Base-by-base conservation (phyloP, 495 filamentous ascomycete genomes). In the Poronia punctata region DNA sequence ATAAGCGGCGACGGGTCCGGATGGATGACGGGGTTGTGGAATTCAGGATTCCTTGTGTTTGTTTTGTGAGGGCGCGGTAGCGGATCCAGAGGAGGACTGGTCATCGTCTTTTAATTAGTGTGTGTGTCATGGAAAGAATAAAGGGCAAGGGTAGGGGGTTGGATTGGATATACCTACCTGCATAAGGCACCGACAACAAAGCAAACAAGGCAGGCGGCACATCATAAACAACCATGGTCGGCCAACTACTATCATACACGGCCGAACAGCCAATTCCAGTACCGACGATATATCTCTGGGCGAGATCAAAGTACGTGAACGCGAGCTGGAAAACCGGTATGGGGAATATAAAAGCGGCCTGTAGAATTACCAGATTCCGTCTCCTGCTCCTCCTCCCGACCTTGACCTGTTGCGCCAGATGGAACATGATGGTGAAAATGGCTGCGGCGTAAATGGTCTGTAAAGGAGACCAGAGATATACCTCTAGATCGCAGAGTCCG, bases 401-500 rank as follows among this genome's bases (percentile, higher is more conserved):
- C 11, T 79, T 69, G 12, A 86, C 80, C 50, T 92, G 82, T 50
- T 86, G 53, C 24, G 86, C 82, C 7, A 98, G 72, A 30, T 74
- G 73, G n/a, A 80, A 76, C 58, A 93, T 82, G 46, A 95, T 83
- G 70, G 69, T 48, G 76, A 64, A 49, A n/a, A 86, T 70, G 12
- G 78, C 66, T 17, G 73, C 83, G n/a, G 84, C 69, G 38, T 74
- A 75, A 29, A 70, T 61, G 5, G 76, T 80, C 35, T 81, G 71
- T 41, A 80, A 62, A 14, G 63, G 53, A 24, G 40, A 65, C 32
- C 37, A 39, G 25, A 88, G 34, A 52, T 88, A 87, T 35, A 76
- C 71, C 57, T 94, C 74, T 18, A 96, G 56, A 60, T 98, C 92
- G 54, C 92, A 98, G 44, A 88, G 77, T 1, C 79, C 82, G 3